Base-by-base conservation (phyloP, 805 yeast species). In the Candida sakaeoensis region DNA sequence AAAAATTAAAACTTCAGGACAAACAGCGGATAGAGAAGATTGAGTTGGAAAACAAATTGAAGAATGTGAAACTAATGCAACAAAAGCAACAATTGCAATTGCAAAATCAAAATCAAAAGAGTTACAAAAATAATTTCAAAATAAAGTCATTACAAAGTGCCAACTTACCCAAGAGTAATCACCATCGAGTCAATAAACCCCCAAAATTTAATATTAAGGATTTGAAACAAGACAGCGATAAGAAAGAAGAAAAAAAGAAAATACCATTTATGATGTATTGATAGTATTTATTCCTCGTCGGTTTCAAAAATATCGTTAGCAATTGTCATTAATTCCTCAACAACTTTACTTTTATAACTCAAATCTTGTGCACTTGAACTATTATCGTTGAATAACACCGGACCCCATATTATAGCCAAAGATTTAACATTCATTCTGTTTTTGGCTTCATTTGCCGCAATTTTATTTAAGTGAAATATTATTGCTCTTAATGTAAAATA, bases 361-460 rank as follows among this genome's bases (percentile, higher is more conserved):
- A 85, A 77, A 53, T 80, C 96, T 47, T 81, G 85, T 3, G 79
- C 76, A 44, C 79, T 82, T 54, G 74, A 68, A 17, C 77, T 75
- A 42, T 76, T 78, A 50, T 79, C 85, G 35, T 80, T 78, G 58
- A 93, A 73, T 38, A 93, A 63, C 2, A 86, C 85, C 14, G 96
- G 95, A 0, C 97, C 96, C 99, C 99, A 93, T 27, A 91, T 89
- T 28, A 87, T 86, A 34, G 95, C 86, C 51, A 93, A 61, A 44
- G 85, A 82, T 53, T 82, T 82, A 42, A 81, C 72, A 34, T 80
- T 80, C 99, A 93, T 93, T 56, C 93, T 74, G 57, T 89, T 88
- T 25, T 62, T 50, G 15, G 71, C 70, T 52, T 80, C 82, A 41
- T 79, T 70, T 21, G 74, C 73, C 27, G 82, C 78, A 10, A 93